Conservation (phyloP, 148 eudicot species). For the Gaultheria prostrata region DNA sequence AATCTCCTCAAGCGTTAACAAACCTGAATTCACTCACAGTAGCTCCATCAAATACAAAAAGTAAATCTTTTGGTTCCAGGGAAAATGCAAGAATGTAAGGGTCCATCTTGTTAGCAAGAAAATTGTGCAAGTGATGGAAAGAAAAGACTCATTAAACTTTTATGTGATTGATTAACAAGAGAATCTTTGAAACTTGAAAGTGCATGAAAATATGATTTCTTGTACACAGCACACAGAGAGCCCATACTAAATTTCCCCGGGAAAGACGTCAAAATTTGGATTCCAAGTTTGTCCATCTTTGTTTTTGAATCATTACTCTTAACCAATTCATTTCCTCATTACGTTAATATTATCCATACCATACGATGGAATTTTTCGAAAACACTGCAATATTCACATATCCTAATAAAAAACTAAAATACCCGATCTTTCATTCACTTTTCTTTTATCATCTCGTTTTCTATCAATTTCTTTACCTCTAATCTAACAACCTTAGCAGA, state of each 20-base stretch:
- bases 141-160: neutral
- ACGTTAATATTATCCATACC: neutral
- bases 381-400: neutral
- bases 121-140: neutral
- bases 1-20: slow-evolving; percentile 86
- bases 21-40: slow-evolving; percentile 42
- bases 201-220: neutral
- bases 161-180: neutral
- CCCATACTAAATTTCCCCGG: neutral
- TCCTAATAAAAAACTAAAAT: neutral
- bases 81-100: neutral
- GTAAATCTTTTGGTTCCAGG: neutral
- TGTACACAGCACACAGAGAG: neutral
- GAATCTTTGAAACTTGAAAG: neutral
- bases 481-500: neutral
- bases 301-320: neutral
- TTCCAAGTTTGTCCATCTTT: neutral
- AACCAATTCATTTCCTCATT: too few relatives aligned
- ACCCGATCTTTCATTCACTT: neutral
- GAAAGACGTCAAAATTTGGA: neutral
- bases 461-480: neutral
- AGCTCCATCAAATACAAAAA: neutral
- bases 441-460: neutral
- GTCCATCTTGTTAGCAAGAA: neutral
- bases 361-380: neutral